phyloP scores from a whole-genome alignment of 306 rosid species.

The Ceratonia siliqua region DNA sequence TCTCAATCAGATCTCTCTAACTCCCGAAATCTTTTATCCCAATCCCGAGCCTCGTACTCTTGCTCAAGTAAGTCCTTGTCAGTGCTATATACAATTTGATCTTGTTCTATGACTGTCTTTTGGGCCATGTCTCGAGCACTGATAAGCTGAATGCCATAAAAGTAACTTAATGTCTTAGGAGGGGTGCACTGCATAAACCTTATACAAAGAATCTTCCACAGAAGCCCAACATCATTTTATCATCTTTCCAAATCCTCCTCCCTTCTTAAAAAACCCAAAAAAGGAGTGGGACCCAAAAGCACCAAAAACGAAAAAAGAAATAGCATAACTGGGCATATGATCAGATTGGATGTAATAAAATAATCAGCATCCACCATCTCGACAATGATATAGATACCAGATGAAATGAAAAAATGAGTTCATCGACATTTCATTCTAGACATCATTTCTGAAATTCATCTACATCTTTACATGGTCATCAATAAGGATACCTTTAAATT shows the following conservation, averaged over 20 bases:
- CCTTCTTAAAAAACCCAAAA: background rate
- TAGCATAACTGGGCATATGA: constrained; percentile 6
- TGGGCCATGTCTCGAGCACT: constrained; percentile 96
- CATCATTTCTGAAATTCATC: constrained; percentile 11
- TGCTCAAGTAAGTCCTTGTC: constrained; percentile 92
- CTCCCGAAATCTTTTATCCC: constrained; percentile 89
- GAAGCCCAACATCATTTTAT: background rate
- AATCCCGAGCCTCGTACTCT: constrained; percentile 75
- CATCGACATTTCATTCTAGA: background rate
- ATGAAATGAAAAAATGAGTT: constrained; percentile 11
- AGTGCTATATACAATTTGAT: constrained; percentile 90
- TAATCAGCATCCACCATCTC: background rate
- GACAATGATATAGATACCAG: constrained; percentile 14
- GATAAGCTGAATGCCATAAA: constrained; percentile 63
- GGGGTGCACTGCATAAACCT: constrained; percentile 4
- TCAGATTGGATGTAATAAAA: constrained; percentile 16
- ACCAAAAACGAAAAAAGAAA: constrained; percentile 11
- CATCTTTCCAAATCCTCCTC: background rate
- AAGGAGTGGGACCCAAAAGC: constrained; percentile 5
- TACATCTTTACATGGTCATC: background rate
- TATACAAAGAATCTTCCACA: background rate
- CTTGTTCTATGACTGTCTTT: constrained; percentile 77
- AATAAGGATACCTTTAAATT: background rate
- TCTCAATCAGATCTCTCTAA: constrained; percentile 72
- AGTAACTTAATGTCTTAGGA: constrained; percentile 20